Evolutionary conservation across 208 protist genomes (phyloP), one percentile per base, ranked within the genome.

Genomic region (Trypanosoma mega): DNA sequence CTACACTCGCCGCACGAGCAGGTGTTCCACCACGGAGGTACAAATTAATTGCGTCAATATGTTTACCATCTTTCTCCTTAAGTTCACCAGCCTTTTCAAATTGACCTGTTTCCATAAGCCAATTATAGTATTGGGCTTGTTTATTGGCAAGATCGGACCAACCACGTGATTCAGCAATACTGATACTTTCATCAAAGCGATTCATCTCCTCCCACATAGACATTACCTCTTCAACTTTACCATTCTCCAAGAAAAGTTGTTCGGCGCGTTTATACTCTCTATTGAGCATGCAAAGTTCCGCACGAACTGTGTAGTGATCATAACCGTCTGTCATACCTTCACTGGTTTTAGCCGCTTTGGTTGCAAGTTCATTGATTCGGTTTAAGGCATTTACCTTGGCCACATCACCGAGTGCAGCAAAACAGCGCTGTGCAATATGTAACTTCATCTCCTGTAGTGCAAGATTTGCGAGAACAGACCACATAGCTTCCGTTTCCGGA

Each of bases 191-290:
- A 52, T 98, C 93, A 68, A 93, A 98, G 44, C 87, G 74, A 61
- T 96, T 90, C 77, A 98, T 87, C 66, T 96, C 84, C 66, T 98
- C 87, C 83, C 96, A 98, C 97, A 99, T 98, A 20, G 77, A 64
- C 53, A 99, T 98, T 14, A 94, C 94, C 14, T 97, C 85, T 46
- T 96, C 89, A 9, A 95, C 78, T 36, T 94, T 81, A 60, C 89
- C 93, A 65, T 98, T 86, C 72, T 98, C 94, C 16, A 99, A 68
- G 57, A 93, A 97, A n/a, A 98, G 62, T 67, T 86, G 77, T 76
- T 98, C 96, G 0, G 97, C 96, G 8, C 63, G 63, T 56, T 92
- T 93, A 72, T 98, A 97, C 24, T 98, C 82, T 63, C 92, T 85
- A 63, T 92, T 87, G 27, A 98, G 64, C 33, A 97, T 86, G 59